A percentile compares a stretch with the other conserved stretches of the same genome.
These are phyloP conservation scores for Spiraea crenata DNA, from an alignment of 331 rosid genomes.

Conservation along the genomic window DNA sequence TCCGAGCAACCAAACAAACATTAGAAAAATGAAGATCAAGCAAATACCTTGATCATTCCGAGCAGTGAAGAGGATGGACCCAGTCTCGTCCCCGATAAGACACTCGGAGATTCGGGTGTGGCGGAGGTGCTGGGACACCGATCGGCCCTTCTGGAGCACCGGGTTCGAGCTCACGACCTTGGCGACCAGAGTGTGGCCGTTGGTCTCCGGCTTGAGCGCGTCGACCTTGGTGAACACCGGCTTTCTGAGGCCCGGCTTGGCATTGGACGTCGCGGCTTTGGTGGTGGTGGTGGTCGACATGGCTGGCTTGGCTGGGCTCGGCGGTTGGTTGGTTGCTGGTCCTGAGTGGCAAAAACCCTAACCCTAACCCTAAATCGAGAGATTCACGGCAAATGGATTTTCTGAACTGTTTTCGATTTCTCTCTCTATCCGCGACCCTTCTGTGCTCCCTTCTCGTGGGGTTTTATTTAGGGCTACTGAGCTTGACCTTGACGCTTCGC, in stretches of 20 bases:
- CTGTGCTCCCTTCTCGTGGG: neutral
- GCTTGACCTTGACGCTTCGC: neutral
- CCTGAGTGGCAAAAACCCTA: neutral
- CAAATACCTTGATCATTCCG: conserved; percentile 74
- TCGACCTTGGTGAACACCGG: conserved; percentile 75
- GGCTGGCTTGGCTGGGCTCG: neutral
- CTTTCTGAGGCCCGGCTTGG: conserved; percentile 54
- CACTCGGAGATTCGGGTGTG: conserved; percentile 87
- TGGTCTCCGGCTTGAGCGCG: conserved; percentile 71
- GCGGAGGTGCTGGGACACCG: conserved; percentile 63
- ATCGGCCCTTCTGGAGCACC: conserved; percentile 68
- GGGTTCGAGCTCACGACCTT: conserved; percentile 59
- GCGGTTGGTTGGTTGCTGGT: too few species aligned
- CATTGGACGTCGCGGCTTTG: conserved; percentile 21
- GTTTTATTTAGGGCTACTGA: neutral
- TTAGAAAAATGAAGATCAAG: neutral
- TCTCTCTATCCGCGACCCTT: neutral
- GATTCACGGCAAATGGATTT: neutral
- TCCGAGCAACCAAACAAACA: neutral
- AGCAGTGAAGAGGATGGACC: conserved; percentile 75
- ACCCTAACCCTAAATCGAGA: conserved; percentile 32
- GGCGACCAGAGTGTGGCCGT: conserved; percentile 68
- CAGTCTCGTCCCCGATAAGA: conserved; percentile 83
- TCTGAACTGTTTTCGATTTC: neutral
- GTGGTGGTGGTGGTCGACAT: conserved; percentile 26